Conservation (phyloP, 2,329 filamentous ascomycete species). For the Neospermospora avenae region DNA sequence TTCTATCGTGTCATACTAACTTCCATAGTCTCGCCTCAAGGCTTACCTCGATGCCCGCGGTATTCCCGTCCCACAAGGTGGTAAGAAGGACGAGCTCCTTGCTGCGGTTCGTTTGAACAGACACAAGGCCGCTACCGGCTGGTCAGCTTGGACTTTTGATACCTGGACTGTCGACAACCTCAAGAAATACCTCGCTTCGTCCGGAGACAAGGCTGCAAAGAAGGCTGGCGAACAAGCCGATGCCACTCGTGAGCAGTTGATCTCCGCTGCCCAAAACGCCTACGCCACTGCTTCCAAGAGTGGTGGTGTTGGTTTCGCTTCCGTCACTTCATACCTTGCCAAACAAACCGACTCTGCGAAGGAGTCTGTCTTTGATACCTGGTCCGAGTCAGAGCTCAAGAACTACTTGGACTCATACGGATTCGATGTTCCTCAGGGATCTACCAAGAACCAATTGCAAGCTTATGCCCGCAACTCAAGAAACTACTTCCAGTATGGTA, state of each 20-base stretch:
- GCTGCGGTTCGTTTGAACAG: slow-evolving; percentile 70
- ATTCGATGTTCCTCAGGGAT: slow-evolving; percentile 41
- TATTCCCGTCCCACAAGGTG: slow-evolving; percentile 68
- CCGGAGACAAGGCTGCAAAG: slow-evolving; percentile 53
- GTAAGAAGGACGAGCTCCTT: slow-evolving; percentile 69
- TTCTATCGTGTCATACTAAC: slow-evolving; percentile 7
- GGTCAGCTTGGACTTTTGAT: slow-evolving; percentile 75
- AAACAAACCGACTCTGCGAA: slow-evolving; percentile 64
- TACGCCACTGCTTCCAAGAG: slow-evolving; percentile 58
- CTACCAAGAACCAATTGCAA: slow-evolving; percentile 59
- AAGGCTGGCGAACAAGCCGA: slow-evolving; percentile 60
- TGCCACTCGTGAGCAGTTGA: slow-evolving; percentile 69
- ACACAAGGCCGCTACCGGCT: slow-evolving; percentile 66
- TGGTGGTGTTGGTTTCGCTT: slow-evolving; percentile 58
- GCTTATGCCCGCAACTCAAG: slow-evolving; percentile 69
- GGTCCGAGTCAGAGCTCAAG: slow-evolving; percentile 69
- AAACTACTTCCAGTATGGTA: slow-evolving; percentile 76
- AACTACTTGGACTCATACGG: slow-evolving; percentile 78
- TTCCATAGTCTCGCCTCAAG: slow-evolving; percentile 58
- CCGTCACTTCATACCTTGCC: slow-evolving; percentile 67
- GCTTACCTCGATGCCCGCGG: slow-evolving; percentile 74
- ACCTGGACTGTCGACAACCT: slow-evolving; percentile 71
- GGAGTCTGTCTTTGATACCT: slow-evolving; percentile 65
- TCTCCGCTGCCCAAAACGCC: slow-evolving; percentile 59
- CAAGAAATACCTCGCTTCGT: slow-evolving; percentile 52